These are phyloP conservation scores for Lodderomyces margitis DNA, from an alignment of 1,139 yeast genomes.

Conservation along the genomic window DNA sequence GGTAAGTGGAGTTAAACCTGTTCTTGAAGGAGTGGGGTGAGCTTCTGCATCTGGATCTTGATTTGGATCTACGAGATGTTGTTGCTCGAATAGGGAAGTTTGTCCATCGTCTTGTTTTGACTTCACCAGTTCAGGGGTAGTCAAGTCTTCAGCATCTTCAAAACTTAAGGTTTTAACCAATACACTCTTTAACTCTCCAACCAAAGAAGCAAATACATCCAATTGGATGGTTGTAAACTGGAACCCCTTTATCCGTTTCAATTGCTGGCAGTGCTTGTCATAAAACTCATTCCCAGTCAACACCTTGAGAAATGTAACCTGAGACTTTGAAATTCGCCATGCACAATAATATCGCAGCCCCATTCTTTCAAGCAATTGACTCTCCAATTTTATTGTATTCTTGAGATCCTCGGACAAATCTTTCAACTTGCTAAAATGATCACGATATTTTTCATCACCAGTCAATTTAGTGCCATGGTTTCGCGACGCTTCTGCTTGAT, in stretches of 20 bases:
- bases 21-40: not conserved
- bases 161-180: slow-evolving; percentile 9
- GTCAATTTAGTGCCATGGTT: not conserved
- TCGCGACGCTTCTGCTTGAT: not conserved
- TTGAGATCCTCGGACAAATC: not conserved
- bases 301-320: slow-evolving; percentile 21
- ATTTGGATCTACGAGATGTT: not conserved
- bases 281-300: slow-evolving; percentile 22
- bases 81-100: not conserved
- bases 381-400: not conserved
- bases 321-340: slow-evolving; percentile 38
- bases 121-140: not conserved
- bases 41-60: not conserved
- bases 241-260: slow-evolving; percentile 13
- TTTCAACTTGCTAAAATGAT: not conserved
- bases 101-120: not conserved
- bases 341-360: slow-evolving; percentile 51
- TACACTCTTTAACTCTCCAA: slow-evolving; percentile 11
- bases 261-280: slow-evolving; percentile 8
- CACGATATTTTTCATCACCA: not conserved
- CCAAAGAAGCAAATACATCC: slow-evolving; percentile 18
- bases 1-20: not conserved
- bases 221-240: slow-evolving; percentile 18
- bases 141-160: slow-evolving; percentile 4
- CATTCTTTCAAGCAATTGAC: slow-evolving; percentile 18